Evolutionary conservation across 345 rosid genomes (phyloP), one percentile per base, ranked within the genome.

Genomic region (Lagerstroemia speciosa): DNA sequence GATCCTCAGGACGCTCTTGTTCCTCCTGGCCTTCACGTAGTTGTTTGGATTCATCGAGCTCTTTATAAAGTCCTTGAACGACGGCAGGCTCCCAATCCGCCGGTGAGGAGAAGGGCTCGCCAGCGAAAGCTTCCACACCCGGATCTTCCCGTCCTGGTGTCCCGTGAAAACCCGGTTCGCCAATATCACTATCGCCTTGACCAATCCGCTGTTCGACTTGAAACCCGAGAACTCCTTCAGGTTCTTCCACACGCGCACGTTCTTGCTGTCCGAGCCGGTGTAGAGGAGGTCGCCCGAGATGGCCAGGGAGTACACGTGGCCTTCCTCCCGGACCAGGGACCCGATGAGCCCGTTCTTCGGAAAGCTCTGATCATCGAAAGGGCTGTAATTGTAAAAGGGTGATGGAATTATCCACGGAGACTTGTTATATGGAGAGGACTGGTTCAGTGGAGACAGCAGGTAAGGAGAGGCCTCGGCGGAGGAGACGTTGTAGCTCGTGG

Each of bases 141-240:
- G 70, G 29, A 81, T 81, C 77, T 70, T 70, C 40, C 73, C 73
- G 27, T 70, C 73, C 41, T 70, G 73, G 67, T 62, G 73, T 33
- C 73, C 84, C 2, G 84, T 80, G 73, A 77, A 78, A 52, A 80
- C 74, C 69, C 73, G 78, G n/a, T 71, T 77, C 1, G 75, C 77
- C 0, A 72, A 66, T 20, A 80, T 62, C 10, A 75, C 73, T n/a
- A 80, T 80, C 6, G 81, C 81, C 55, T 80, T 78, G 52, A 81
- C 84, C 71, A 81, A 55, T 1, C 84, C 84, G 50, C 81, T 81
- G 75, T 71, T 78, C 0, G 84, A 81, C 65, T 81, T 81, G 69
- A 81, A 81, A 8, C 76, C 79, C 38, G 84, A 62, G 52, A 78
- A 78, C 38, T 81, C 84, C 61, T 78, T 76, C 52, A 81, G 50